Evolutionary conservation across 805 yeast species (phyloP).

Genomic region (Dipodascus geniculatus): DNA sequence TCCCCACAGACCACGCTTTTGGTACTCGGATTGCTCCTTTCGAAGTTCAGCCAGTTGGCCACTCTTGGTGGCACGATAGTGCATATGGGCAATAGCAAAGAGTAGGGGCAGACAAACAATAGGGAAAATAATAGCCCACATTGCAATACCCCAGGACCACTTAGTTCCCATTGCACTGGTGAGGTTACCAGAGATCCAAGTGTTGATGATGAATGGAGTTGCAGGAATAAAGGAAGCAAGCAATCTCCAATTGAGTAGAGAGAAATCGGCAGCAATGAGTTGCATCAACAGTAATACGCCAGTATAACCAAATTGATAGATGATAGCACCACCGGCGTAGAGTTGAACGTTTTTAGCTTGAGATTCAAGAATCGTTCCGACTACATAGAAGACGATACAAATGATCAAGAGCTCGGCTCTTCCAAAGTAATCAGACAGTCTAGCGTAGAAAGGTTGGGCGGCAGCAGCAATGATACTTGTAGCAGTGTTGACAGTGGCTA

Average conservation of each 20-base stretch:
- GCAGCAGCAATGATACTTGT: constrained; percentile 54
- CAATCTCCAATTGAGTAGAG: constrained; percentile 61
- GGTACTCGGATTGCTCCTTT: constrained; percentile 13
- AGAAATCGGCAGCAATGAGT: constrained; percentile 52
- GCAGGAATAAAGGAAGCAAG: constrained; percentile 54
- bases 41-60: constrained; percentile 2
- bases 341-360: constrained; percentile 45
- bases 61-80: constrained; percentile 34
- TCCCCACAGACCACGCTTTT: constrained; percentile 26
- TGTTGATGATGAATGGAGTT: constrained; percentile 61
- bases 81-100: constrained; percentile 43
- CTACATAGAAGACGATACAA: constrained; percentile 41
- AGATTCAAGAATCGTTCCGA: constrained; percentile 55
- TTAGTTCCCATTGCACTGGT: constrained; percentile 19
- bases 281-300: constrained; percentile 48
- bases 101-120: constrained; percentile 50
- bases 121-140: constrained; percentile 73
- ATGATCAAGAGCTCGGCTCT: constrained; percentile 40
- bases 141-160: constrained; percentile 70
- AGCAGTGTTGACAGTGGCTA: constrained; percentile 48
- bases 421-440: constrained; percentile 57
- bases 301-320: constrained; percentile 45
- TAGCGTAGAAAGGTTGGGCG: constrained; percentile 51
- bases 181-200: constrained; percentile 65
- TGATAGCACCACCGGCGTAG: constrained; percentile 55